Evolutionary conservation across 768 basidiomycete species (phyloP).

Genomic region (Boletus sp.): DNA sequence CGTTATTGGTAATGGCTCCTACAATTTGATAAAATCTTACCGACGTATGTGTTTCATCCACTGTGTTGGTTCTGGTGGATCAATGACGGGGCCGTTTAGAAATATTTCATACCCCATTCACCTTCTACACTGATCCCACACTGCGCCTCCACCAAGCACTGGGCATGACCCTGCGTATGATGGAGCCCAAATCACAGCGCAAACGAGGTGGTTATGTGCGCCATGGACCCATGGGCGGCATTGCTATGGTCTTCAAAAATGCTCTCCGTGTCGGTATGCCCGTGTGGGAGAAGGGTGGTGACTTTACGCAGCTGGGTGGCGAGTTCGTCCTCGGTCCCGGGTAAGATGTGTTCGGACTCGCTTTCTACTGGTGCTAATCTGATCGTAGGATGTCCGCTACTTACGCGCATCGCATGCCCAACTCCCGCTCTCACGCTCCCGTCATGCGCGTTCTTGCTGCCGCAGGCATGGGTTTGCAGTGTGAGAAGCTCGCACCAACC

Average conservation of each 20-base stretch:
- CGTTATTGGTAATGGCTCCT: slow-evolving; percentile 77
- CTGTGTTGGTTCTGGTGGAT: not conserved
- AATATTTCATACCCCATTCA: slow-evolving; percentile 69
- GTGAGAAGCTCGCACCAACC: slow-evolving; percentile 18
- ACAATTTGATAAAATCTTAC: slow-evolving; percentile 74
- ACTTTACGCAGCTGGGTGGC: slow-evolving; percentile 78
- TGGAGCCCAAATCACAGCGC: slow-evolving; percentile 39
- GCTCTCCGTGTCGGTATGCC: slow-evolving; percentile 76
- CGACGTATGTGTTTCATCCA: slow-evolving; percentile 40
- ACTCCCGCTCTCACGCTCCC: slow-evolving; percentile 67
- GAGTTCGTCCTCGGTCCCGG: slow-evolving; percentile 78
- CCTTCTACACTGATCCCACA: slow-evolving; percentile 77
- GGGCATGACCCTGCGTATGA: slow-evolving; percentile 63
- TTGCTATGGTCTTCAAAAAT: slow-evolving; percentile 70
- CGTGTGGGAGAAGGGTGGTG: slow-evolving; percentile 75
- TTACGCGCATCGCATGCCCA: slow-evolving; percentile 85
- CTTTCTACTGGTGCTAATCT: not conserved
- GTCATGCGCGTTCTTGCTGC: slow-evolving; percentile 64
- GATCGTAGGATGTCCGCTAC: slow-evolving; percentile 53
- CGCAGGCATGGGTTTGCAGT: slow-evolving; percentile 44
- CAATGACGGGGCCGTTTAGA: slow-evolving; percentile 33
- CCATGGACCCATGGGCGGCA: slow-evolving; percentile 61
- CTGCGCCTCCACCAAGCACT: slow-evolving; percentile 65
- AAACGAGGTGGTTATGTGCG: slow-evolving; percentile 60
- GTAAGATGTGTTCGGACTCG: slow-evolving; percentile 39